Conservation (phyloP, 768 basidiomycete species). For the Tremella fuciformis region DNA sequence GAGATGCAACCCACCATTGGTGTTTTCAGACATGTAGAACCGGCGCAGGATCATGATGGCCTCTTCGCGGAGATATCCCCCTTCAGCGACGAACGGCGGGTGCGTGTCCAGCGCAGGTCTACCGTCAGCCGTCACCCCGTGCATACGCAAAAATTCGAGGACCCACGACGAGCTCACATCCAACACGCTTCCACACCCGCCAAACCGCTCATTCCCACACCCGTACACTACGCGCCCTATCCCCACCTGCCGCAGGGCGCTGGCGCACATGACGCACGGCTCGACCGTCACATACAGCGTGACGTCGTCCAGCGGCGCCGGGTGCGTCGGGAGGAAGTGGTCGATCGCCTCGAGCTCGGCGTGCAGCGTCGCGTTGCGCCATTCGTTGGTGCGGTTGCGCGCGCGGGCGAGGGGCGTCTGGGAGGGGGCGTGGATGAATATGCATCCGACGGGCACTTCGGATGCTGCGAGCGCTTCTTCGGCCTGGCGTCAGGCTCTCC, state of each 20-base stretch:
- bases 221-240: conserved; percentile 89
- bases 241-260: conserved; percentile 87
- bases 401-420: conserved; percentile 76
- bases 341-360: conserved; percentile 97
- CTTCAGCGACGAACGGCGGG: conserved; percentile 68
- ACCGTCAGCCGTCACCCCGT: background rate
- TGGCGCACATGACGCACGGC: conserved; percentile 99
- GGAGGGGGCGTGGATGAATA: conserved; percentile 70
- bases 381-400: conserved; percentile 89
- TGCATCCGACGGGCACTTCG: conserved; percentile 95
- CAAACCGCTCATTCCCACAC: conserved; percentile 92
- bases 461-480: conserved; percentile 73
- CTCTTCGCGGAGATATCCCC: conserved; percentile 75
- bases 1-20: conserved; percentile 64
- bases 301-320: conserved; percentile 70
- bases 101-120: conserved; percentile 64
- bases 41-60: conserved; percentile 80
- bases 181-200: conserved; percentile 91
- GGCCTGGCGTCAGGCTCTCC: conserved; percentile 35
- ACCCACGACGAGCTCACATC: conserved; percentile 73
- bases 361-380: conserved; percentile 91
- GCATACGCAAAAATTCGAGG: background rate
- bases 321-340: conserved; percentile 66
- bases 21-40: conserved; percentile 91
- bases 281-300: conserved; percentile 97